Base-by-base conservation (phyloP, 441 rosid species). In the Jatropha podagrica region DNA sequence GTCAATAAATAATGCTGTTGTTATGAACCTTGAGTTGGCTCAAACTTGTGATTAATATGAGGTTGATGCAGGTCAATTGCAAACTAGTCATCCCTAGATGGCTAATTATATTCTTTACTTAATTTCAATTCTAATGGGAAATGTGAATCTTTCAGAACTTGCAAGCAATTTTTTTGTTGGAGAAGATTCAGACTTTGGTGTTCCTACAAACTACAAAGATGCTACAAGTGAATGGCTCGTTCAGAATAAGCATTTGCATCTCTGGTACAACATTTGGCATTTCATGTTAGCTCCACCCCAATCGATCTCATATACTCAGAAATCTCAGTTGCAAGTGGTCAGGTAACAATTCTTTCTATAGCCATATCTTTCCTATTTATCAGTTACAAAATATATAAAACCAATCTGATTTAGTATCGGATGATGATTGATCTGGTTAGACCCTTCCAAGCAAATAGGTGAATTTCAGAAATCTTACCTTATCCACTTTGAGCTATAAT, bases 141-240 rank as follows among this genome's bases (percentile, higher is more conserved):
- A 64, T 78, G 42, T 59, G 37, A 32, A 52, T 2, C 74, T 64
- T 81, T 84, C 87, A 92, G 90, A 96, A 96, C 82, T 87, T 96
- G 67, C 32, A 74, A 78, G 81, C 62, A 90, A 90, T 83, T 84
- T 91, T 60, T 90, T 91, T 68, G 84, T 87, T 44, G 97, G 93
- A 70, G 97, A 92, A 84, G 98, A 96, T 42, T 79, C 91, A 48
- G 99, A 93, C 82, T 80, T 85, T 84, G 94, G 98, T 26, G 96
- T 94, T 6, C 88, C 89, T 51, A 93, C 98, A 7, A 91, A 83
- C 32, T 32, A 32, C 32, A 32, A 32, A 32, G 87, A 83, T 96
- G 89, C 77, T 92, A 23, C 91, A 93, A 54, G 69, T 92, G 80
- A 92, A 90, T 72, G 90, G 86, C 46, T 77, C 97, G 9, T 74